Percentiles rank a stretch among this genome's conserved stretches.
phyloP scores from a whole-genome alignment of 2,329 filamentous ascomycete genomes.

The Diaporthe vexans region DNA sequence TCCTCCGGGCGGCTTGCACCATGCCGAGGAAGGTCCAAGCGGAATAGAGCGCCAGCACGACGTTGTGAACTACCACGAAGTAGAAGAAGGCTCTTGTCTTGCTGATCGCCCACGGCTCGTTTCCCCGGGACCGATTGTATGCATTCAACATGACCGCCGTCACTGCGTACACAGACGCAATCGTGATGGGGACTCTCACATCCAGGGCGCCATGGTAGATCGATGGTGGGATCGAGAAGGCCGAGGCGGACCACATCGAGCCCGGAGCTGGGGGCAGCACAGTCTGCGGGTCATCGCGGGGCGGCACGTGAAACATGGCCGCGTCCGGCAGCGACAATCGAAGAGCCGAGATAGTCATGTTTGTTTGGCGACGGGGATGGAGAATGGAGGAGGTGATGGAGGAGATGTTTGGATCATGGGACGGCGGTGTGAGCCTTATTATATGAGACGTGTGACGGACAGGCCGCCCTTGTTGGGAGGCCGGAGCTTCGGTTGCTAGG shows the following conservation, averaged over 20 bases:
- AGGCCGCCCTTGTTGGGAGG: too few species aligned
- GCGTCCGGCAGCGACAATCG: slow-evolving; percentile 30
- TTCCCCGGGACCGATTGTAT: slow-evolving; percentile 82
- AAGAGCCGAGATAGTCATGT: background rate
- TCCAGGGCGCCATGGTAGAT: slow-evolving; percentile 76
- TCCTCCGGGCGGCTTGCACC: slow-evolving; percentile 73
- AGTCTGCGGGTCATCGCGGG: slow-evolving; percentile 63
- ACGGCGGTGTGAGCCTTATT: background rate
- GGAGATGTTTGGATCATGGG: background rate
- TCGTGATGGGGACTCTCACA: slow-evolving; percentile 77
- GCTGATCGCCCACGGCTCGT: slow-evolving; percentile 91
- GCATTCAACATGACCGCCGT: slow-evolving; percentile 83
- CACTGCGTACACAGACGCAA: slow-evolving; percentile 84
- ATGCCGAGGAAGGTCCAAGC: slow-evolving; percentile 93
- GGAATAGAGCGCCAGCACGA: slow-evolving; percentile 92
- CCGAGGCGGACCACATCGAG: slow-evolving; percentile 60
- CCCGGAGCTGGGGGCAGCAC: slow-evolving; percentile 69
- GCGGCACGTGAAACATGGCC: slow-evolving; percentile 59
- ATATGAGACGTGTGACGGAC: too few species aligned
- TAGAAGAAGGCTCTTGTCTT: slow-evolving; percentile 81
- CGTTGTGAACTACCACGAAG: slow-evolving; percentile 92
- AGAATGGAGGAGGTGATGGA: background rate
- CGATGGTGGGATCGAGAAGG: slow-evolving; percentile 76
- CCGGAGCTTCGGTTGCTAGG: too few species aligned
- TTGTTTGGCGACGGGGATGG: background rate